Evolutionary conservation across 257 asterid species (phyloP), one percentile per base, ranked within the genome.

Genomic region (Solanum pimpinellifolium): DNA sequence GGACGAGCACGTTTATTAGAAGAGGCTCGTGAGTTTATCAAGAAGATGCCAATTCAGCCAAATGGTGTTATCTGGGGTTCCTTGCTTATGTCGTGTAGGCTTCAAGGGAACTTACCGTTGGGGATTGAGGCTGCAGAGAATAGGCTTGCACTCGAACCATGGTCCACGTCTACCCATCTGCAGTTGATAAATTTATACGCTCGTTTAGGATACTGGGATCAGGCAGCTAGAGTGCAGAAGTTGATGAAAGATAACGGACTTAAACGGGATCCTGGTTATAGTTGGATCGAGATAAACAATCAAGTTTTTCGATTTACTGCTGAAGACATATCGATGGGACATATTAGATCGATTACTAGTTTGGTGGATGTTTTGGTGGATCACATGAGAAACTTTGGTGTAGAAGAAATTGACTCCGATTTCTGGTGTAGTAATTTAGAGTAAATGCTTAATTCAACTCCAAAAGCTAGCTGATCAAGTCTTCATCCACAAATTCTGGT

Each of bases 101-200:
- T 86, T 90, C 92, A 90, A 12, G 94, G 96, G 62, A 92, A 93
- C 82, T 88, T 92, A 91, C 93, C 90, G 86, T 90, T 92, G 62
- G 98, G 98, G 25, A 92, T 91, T 86, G 94, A 95, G 92, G 94
- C 98, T 60, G 98, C 96, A 14, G 96, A 91, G 75, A 92, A 94
- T 86, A 94, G 93, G 89, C 94, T 92, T n/a, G 88, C 89, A 70
- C 78, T 94, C 74, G 97, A 94, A 87, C 96, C 96, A 2, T 91
- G 92, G 86, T 92, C 90, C 85, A 37, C 93, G 31, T 95, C 96
- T 69, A 94, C 95, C 42, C 93, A 94, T 74, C 91, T 94, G 88
- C 92, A 93, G 91, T 91, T 95, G 35, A 94, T 92, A 14, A 93
- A 94, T 88, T 90, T 94, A 18, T 92, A 94, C 37, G 98, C 95